phyloP scores from a whole-genome alignment of 1,284 basidiomycete species.

The Leccinum solheimii region DNA sequence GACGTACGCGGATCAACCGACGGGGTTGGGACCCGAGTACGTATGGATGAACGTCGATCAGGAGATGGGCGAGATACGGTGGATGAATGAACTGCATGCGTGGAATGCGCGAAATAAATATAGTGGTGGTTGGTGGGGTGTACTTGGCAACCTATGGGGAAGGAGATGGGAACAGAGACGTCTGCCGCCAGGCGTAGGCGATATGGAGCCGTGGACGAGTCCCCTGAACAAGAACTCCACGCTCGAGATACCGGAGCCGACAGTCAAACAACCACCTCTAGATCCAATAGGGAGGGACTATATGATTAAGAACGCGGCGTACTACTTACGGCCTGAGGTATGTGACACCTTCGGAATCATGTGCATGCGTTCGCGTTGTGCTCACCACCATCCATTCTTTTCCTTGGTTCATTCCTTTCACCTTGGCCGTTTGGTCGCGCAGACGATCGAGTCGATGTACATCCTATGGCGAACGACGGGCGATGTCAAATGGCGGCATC shows the following conservation, averaged over 20 bases:
- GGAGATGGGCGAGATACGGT: conserved; percentile 34
- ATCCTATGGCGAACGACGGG: conserved; percentile 71
- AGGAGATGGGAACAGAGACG: conserved; percentile 29
- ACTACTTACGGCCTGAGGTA: conserved; percentile 67
- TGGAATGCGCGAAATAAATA: conserved; percentile 43
- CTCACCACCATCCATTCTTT: neutral
- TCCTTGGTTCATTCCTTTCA: neutral
- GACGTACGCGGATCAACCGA: conserved; percentile 60
- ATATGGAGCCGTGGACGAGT: conserved; percentile 32
- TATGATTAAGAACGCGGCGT: conserved; percentile 41
- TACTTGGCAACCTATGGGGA: neutral
- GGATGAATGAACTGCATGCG: conserved; percentile 52
- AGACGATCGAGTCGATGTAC: conserved; percentile 72
- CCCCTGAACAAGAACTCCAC: neutral
- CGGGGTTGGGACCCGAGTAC: conserved; percentile 63
- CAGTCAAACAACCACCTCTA: neutral
- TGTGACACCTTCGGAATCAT: conserved; percentile 10
- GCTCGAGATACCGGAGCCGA: neutral
- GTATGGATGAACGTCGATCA: conserved; percentile 40
- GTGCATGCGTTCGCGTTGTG: neutral
- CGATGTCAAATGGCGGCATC: conserved; percentile 68
- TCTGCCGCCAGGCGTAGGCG: conserved; percentile 52
- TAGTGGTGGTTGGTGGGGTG: neutral
- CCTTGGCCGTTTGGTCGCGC: neutral
- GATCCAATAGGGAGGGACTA: conserved; percentile 40